A percentile compares a stretch with the other conserved stretches of the same genome.
phyloP scores from a whole-genome alignment of 1,284 basidiomycete species.

The Mycena sp. region DNA sequence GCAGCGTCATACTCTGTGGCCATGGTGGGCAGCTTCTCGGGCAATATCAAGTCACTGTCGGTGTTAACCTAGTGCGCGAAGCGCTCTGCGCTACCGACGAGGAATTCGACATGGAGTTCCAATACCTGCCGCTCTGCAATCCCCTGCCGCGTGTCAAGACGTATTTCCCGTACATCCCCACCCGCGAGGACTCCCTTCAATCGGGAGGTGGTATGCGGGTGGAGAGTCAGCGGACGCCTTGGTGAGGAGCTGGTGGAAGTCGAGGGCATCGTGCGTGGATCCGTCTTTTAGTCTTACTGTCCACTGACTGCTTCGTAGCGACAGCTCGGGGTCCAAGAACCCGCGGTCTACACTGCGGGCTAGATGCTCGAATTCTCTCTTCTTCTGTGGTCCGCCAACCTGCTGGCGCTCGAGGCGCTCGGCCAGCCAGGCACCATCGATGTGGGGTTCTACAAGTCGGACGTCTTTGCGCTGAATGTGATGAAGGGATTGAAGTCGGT shows the following conservation, averaged over 20 bases:
- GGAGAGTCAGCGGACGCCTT: conserved; percentile 23
- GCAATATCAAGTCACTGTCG: conserved; percentile 14
- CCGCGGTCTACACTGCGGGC: conserved; percentile 19
- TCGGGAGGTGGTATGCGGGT: conserved; percentile 24
- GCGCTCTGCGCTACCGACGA: conserved; percentile 16
- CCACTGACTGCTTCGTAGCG: neutral
- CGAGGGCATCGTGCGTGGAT: conserved; percentile 17
- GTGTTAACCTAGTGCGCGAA: conserved; percentile 18
- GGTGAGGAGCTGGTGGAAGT: conserved; percentile 21
- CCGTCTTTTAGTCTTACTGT: too few species aligned
- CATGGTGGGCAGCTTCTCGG: conserved; percentile 1
- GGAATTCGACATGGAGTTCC: conserved; percentile 19
- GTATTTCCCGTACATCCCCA: conserved; percentile 22
- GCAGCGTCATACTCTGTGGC: conserved; percentile 14
- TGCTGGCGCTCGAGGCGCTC: conserved; percentile 23
- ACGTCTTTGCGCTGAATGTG: conserved; percentile 20
- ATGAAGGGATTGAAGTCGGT: too few species aligned
- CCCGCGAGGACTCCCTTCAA: conserved; percentile 25
- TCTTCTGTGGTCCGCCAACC: conserved; percentile 10
- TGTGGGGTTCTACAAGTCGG: conserved; percentile 22
- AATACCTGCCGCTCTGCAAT: conserved; percentile 18
- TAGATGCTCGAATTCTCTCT: conserved; percentile 13
- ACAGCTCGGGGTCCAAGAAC: conserved; percentile 19
- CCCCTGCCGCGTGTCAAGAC: conserved; percentile 6
- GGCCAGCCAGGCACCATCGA: conserved; percentile 14